Evolutionary conservation across 345 rosid species (phyloP).

Genomic region (Citrus inodora): DNA sequence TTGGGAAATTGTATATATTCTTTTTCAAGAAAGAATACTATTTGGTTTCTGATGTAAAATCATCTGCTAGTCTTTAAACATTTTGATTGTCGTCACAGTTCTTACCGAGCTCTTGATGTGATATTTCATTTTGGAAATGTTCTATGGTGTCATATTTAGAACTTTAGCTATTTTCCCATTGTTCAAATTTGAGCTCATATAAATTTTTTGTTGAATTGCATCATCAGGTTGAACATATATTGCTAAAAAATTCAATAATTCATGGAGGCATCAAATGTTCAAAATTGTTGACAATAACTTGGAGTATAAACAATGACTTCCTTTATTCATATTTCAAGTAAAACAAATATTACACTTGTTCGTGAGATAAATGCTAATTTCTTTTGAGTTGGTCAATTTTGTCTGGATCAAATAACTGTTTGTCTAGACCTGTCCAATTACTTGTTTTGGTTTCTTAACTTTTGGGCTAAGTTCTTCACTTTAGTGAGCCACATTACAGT

Average conservation of each 20-base stretch:
- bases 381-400: not conserved
- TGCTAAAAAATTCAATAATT: not conserved
- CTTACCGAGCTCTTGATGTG: not conserved
- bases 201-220: not conserved
- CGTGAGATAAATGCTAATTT: not conserved
- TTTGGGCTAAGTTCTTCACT: not conserved
- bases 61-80: not conserved
- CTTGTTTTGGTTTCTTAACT: not conserved
- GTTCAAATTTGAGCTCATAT: not conserved
- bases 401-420: not conserved
- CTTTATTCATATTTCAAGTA: not conserved
- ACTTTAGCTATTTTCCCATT: not conserved
- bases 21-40: not conserved
- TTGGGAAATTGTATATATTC: not conserved
- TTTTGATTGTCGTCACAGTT: not conserved
- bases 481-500: not conserved
- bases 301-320: not conserved
- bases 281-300: not conserved
- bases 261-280: not conserved
- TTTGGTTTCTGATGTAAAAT: not conserved
- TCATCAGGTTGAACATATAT: not conserved
- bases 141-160: not conserved
- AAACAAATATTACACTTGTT: not conserved
- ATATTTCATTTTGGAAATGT: constrained; percentile 1
- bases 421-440: not conserved